Evolutionary conservation across 1,284 basidiomycete species (phyloP).

Genomic region (Vanrija sp.): DNA sequence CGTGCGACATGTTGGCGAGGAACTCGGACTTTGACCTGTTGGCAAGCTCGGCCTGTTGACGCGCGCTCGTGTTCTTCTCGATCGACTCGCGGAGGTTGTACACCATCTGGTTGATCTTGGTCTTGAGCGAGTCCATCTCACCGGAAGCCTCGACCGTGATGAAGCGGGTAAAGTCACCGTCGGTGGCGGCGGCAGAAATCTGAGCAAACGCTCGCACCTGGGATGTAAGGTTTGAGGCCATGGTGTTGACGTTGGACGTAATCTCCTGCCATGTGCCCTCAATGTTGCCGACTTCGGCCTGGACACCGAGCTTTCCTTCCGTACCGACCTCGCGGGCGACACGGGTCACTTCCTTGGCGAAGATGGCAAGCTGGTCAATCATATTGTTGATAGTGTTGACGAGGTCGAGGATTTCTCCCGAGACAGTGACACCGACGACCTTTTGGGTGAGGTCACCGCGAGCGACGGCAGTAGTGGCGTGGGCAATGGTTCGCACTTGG

Average conservation of each 20-base stretch:
- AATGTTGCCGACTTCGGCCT: slow-evolving; percentile 93
- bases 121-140: slow-evolving; percentile 99
- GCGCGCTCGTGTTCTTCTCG: slow-evolving; percentile 97
- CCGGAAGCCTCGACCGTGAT: slow-evolving; percentile 98
- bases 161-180: slow-evolving; percentile 97
- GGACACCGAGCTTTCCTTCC: slow-evolving; percentile 93
- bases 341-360: slow-evolving; percentile 90
- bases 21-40: slow-evolving; percentile 98
- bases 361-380: slow-evolving; percentile 94
- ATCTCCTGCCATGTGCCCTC: slow-evolving; percentile 99
- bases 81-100: slow-evolving; percentile 95
- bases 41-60: slow-evolving; percentile 94
- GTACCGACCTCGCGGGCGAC: slow-evolving; percentile 93
- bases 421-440: slow-evolving; percentile 85
- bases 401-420: slow-evolving; percentile 91
- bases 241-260: slow-evolving; percentile 90
- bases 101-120: slow-evolving; percentile 87
- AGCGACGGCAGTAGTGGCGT: slow-evolving; percentile 93
- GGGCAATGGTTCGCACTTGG: slow-evolving; percentile 92
- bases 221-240: slow-evolving; percentile 92
- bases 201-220: slow-evolving; percentile 99
- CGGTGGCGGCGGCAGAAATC: slow-evolving; percentile 97
- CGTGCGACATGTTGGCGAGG: slow-evolving; percentile 95
- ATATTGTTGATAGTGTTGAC: slow-evolving; percentile 79
- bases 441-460: slow-evolving; percentile 91